These are phyloP conservation scores for Nemania sp. DNA, from an alignment of 2,329 filamentous ascomycete species.

Conservation along the genomic window DNA sequence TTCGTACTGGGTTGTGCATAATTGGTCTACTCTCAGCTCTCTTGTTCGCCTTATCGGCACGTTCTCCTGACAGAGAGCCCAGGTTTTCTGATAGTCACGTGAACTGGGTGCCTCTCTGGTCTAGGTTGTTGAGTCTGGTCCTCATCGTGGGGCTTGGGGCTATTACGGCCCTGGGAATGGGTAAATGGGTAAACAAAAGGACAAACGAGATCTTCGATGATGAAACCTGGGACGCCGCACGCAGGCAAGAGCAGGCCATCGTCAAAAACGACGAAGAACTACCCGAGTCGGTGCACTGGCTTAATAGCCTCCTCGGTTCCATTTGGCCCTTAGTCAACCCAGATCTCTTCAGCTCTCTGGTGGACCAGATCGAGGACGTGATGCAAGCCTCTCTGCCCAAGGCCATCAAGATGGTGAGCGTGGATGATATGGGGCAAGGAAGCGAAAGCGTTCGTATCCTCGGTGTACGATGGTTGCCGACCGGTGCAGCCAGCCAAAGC, in stretches of 20 bases:
- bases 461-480: constrained; percentile 73
- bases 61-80: constrained; percentile 23
- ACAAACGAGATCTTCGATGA: constrained; percentile 68
- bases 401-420: constrained; percentile 72
- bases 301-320: constrained; percentile 69
- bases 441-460: constrained; percentile 72
- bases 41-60: constrained; percentile 32
- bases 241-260: constrained; percentile 55
- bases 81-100: background rate
- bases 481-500: constrained; percentile 67
- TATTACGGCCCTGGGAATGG: constrained; percentile 50
- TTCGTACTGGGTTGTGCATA: constrained; percentile 45
- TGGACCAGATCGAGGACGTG: constrained; percentile 75
- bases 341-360: constrained; percentile 70
- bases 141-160: constrained; percentile 38
- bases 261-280: constrained; percentile 51
- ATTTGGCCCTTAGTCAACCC: constrained; percentile 79
- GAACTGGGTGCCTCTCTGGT: constrained; percentile 23
- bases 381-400: constrained; percentile 78
- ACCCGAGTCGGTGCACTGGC: constrained; percentile 71
- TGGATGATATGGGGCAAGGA: constrained; percentile 77
- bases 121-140: constrained; percentile 31
- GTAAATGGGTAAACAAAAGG: constrained; percentile 65
- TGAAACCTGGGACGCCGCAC: constrained; percentile 69
- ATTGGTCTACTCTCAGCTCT: constrained; percentile 38